These are phyloP conservation scores for Dactylellina cionopaga DNA, from an alignment of 2,329 filamentous ascomycete species.

Conservation along the genomic window DNA sequence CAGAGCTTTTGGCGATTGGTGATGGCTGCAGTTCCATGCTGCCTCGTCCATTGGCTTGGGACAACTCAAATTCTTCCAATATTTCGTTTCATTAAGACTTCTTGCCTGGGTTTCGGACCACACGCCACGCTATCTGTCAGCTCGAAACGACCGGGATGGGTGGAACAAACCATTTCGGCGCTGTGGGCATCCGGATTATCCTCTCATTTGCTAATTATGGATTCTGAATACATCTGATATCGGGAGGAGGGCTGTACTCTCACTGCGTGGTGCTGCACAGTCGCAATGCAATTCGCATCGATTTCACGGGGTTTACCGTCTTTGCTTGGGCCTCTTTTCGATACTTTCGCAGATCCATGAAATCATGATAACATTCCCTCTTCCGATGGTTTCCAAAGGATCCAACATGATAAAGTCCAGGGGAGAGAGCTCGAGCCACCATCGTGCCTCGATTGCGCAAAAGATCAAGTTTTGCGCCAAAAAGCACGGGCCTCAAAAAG, in stretches of 20 bases:
- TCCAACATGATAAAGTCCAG: constrained; percentile 25
- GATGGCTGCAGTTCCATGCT: neutral
- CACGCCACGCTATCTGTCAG: constrained; percentile 46
- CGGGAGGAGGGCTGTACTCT: constrained; percentile 1
- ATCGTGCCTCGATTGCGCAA: constrained; percentile 49
- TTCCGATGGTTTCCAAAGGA: constrained; percentile 32
- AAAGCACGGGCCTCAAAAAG: constrained; percentile 41
- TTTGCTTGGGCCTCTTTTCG: constrained; percentile 10
- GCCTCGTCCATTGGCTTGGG: constrained; percentile 40
- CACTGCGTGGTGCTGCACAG: neutral
- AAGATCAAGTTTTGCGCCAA: constrained; percentile 30
- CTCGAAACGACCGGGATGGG: constrained; percentile 42
- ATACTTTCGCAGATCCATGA: constrained; percentile 7
- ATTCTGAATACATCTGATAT: constrained; percentile 39
- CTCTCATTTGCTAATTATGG: constrained; percentile 45
- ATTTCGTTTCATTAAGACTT: constrained; percentile 37
- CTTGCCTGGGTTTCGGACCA: constrained; percentile 15
- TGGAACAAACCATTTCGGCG: neutral
- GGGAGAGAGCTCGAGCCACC: constrained; percentile 13
- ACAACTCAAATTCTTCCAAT: constrained; percentile 35
- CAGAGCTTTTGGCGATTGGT: constrained; percentile 14
- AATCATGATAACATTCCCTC: neutral
- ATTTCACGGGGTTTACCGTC: constrained; percentile 34
- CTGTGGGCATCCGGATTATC: constrained; percentile 45
- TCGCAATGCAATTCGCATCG: constrained; percentile 18